A percentile compares a stretch with the other conserved stretches of the same genome.
Evolutionary conservation across 805 yeast genomes (phyloP).

Genomic region (Phaffomyces thermotolerans): DNA sequence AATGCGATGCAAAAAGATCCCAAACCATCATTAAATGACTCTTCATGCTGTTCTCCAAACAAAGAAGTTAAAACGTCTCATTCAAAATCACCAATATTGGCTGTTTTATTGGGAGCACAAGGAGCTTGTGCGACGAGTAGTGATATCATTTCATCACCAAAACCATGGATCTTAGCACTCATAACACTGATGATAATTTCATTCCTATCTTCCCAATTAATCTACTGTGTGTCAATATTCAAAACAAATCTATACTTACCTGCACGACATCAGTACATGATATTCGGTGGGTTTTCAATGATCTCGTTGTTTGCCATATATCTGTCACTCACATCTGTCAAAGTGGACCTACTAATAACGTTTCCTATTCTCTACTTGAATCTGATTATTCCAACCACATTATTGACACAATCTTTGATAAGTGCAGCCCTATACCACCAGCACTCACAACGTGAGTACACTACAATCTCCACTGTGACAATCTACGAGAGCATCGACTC

Average conservation of each 20-base stretch:
- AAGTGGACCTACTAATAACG: neutral
- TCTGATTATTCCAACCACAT: neutral
- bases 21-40: neutral
- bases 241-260: slow-evolving; percentile 63
- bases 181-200: slow-evolving; percentile 4
- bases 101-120: neutral
- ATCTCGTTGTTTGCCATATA: neutral
- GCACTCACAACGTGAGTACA: neutral
- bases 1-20: neutral
- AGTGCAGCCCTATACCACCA: neutral
- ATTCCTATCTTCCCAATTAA: slow-evolving; percentile 24
- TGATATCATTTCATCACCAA: neutral
- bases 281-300: neutral
- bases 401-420: neutral
- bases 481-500: slow-evolving; percentile 15
- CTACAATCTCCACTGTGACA: slow-evolving; percentile 3
- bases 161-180: slow-evolving; percentile 17
- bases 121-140: neutral
- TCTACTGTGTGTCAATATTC: slow-evolving; percentile 61
- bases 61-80: neutral
- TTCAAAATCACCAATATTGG: slow-evolving; percentile 4
- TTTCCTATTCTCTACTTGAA: neutral
- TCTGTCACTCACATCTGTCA: neutral
- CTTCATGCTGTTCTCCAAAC: neutral
- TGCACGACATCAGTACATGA: slow-evolving; percentile 1